These are phyloP conservation scores for Massariosphaeria phaeospora DNA, from an alignment of 495 filamentous ascomycete genomes.

Conservation along the genomic window DNA sequence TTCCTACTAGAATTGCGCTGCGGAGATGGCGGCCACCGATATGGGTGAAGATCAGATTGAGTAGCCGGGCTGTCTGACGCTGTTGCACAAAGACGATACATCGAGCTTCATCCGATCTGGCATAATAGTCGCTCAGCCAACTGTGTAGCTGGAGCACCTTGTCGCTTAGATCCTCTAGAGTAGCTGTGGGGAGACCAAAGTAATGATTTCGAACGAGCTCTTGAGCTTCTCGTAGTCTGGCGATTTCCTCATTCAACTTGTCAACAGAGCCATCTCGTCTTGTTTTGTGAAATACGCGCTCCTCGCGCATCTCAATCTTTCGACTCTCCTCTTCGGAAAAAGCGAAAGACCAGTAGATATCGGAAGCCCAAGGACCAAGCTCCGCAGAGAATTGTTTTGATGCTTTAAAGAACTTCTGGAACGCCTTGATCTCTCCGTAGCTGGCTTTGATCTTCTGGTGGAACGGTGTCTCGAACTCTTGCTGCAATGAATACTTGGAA, in stretches of 20 bases:
- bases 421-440: slow-evolving; percentile 53
- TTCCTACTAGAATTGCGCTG: slow-evolving; percentile 63
- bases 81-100: slow-evolving; percentile 87
- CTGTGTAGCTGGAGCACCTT: slow-evolving; percentile 64
- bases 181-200: slow-evolving; percentile 44
- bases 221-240: slow-evolving; percentile 56
- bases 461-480: slow-evolving; percentile 60
- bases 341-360: slow-evolving; percentile 71
- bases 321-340: slow-evolving; percentile 59
- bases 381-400: slow-evolving; percentile 57
- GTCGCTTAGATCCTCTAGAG: slow-evolving; percentile 53
- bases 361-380: slow-evolving; percentile 82
- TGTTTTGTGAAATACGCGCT: slow-evolving; percentile 42
- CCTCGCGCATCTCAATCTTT: slow-evolving; percentile 56
- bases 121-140: slow-evolving; percentile 56
- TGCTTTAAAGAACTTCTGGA: slow-evolving; percentile 57
- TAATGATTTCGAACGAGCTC: slow-evolving; percentile 50
- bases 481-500: slow-evolving; percentile 52
- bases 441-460: slow-evolving; percentile 51
- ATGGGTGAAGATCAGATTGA: slow-evolving; percentile 59
- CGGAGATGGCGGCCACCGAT: slow-evolving; percentile 56
- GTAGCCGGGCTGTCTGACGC: slow-evolving; percentile 68
- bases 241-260: slow-evolving; percentile 48
- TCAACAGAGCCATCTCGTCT: slow-evolving; percentile 37
- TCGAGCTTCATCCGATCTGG: slow-evolving; percentile 51